Evolutionary conservation across 495 filamentous ascomycete genomes (phyloP), one percentile per base, ranked within the genome.

Genomic region (Darksidea phi): DNA sequence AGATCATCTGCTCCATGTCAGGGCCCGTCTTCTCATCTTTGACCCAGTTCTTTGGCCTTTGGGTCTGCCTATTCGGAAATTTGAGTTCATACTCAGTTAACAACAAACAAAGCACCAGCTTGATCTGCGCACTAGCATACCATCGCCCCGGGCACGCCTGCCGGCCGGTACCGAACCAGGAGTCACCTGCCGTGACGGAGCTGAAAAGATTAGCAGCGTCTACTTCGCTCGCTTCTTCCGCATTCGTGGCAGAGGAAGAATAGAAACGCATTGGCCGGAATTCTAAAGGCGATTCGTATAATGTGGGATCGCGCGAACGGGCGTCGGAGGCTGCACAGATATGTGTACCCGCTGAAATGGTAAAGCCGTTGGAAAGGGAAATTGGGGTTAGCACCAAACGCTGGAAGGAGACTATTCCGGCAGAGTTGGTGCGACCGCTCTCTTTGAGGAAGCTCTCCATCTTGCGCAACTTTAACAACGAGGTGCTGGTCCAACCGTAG

Each of bases 41-140:
- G 20, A 48, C 45, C 45, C 45, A 48, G 25, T 48, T 48, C 45
- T 17, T 24, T 4, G 45, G 45, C 45, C 45, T 48, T 18, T 48
- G 4, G 3, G 4, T 48, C 45, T 48, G 10, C 18, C 45, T 18
- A 10, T 48, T 18, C 18, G 45, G 45, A 48, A 1, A 48, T 18
- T 21, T 48, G 45, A 48, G 3, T 1, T 48, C 45, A 48, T 48
- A 48, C 15, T 21, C 11, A 4, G 23, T 1, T 18, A 48, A 20
- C 10, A 48, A 11, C n/a, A 48, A 24, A 11, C 45, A 48, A 17
- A 48, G 45, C 45, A 24, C 45, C 17, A 48, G 45, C 45, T 48
- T 48, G 15, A 48, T 48, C 11, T 48, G 45, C 15, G 45, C 45
- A 11, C n/a, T 48, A 4, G 45, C 45, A 21, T 48, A 48, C 45